Percentiles rank a stretch among this genome's conserved stretches.
These are phyloP conservation scores for Xylariaceae sp. DNA, from an alignment of 2,329 filamentous ascomycete species.

Conservation along the genomic window DNA sequence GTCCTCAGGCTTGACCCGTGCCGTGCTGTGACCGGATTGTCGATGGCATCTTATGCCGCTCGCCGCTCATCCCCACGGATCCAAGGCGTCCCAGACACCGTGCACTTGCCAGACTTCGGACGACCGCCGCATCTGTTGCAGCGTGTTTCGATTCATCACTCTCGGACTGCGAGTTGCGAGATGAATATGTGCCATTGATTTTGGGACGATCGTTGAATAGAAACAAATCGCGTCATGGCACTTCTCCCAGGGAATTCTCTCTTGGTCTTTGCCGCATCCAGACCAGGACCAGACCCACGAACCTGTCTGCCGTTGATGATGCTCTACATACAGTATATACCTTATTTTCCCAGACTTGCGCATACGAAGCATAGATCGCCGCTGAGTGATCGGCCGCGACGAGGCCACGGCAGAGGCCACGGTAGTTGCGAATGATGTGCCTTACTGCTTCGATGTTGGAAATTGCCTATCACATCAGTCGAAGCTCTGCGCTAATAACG, in stretches of 20 bases:
- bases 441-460: not conserved
- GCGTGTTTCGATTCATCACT: slow-evolving; percentile 31
- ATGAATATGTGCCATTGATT: slow-evolving; percentile 12
- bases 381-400: no score
- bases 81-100: slow-evolving; percentile 25
- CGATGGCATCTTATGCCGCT: slow-evolving; percentile 47
- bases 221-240: slow-evolving; percentile 26
- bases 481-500: not conserved
- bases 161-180: slow-evolving; percentile 26
- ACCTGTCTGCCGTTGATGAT: slow-evolving; percentile 5
- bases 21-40: slow-evolving; percentile 47
- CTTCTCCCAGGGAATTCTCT: slow-evolving; percentile 25
- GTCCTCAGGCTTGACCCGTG: slow-evolving; percentile 30
- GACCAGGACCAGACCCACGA: no score
- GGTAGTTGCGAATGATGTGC: no score
- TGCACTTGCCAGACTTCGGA: slow-evolving; percentile 33
- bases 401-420: no score
- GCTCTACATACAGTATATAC: slow-evolving; percentile 15
- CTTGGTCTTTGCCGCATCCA: slow-evolving; percentile 11
- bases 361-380: not conserved
- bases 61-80: slow-evolving; percentile 26
- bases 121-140: slow-evolving; percentile 28
- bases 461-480: not conserved
- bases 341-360: slow-evolving; percentile 1
- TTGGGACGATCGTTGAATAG: slow-evolving; percentile 15